Percentiles rank a stretch among this genome's conserved stretches.
Conservation (phyloP, 176 grass and related monocot genomes). For the Eragrostis nindensis region DNA sequence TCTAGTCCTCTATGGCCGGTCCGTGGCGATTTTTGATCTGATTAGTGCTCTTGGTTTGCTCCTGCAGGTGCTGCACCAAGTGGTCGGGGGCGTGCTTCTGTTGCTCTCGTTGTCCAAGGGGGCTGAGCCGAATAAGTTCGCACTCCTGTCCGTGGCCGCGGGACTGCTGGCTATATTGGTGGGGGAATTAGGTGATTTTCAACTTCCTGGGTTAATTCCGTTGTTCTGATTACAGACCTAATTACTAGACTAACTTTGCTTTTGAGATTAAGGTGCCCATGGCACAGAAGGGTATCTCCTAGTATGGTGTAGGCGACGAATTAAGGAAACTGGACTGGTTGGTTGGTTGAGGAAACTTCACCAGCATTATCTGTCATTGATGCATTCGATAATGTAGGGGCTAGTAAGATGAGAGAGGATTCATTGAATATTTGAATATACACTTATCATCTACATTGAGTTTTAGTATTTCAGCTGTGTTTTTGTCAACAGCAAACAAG, state of each 20-base stretch:
- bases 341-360: not conserved
- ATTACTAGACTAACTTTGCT: not conserved
- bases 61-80: slow-evolving; percentile 58
- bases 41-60: slow-evolving; percentile 27
- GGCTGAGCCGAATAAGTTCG: slow-evolving; percentile 55
- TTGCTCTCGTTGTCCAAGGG: slow-evolving; percentile 52
- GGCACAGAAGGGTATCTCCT: not conserved
- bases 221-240: not conserved
- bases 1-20: not conserved
- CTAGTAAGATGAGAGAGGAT: not conserved
- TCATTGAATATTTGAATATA: not conserved
- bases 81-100: slow-evolving; percentile 52
- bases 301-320: not conserved
- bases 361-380: not conserved
- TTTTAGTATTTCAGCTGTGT: not conserved
- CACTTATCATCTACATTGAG: too few species aligned
- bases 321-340: not conserved
- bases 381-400: not conserved
- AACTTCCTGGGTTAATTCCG: not conserved
- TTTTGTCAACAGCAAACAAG: not conserved
- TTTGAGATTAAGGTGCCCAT: not conserved
- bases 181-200: slow-evolving; percentile 79
- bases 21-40: slow-evolving; percentile 34
- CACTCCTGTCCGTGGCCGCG: slow-evolving; percentile 53
- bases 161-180: slow-evolving; percentile 76